Percentiles rank a stretch among this genome's conserved stretches.
Conservation (phyloP, 192 early-diverging fungal genomes). For the Linnemannia exigua region DNA sequence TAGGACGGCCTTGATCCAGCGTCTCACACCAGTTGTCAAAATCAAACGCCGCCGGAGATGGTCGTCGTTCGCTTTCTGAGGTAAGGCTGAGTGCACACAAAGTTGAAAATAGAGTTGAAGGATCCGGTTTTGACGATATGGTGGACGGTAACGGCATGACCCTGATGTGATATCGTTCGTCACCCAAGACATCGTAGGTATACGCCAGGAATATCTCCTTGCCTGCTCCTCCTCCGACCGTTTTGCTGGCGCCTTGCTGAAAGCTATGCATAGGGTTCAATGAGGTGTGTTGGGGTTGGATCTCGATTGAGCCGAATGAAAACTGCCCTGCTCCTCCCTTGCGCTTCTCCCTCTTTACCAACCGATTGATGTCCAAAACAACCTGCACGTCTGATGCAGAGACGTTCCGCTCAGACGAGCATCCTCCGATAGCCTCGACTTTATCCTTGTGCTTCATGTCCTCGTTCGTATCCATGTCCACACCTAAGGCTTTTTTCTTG, state of each 20-base stretch:
- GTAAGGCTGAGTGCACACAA: neutral
- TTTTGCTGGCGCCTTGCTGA: neutral
- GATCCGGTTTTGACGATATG: neutral
- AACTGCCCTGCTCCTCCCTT: constrained; percentile 4
- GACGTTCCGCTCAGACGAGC: neutral
- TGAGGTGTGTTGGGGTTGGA: constrained; percentile 28
- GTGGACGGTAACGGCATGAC: neutral
- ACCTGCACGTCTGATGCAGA: neutral
- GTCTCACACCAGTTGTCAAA: constrained; percentile 1
- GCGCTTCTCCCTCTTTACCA: constrained; percentile 20
- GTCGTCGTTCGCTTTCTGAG: neutral
- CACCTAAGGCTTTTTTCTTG: neutral
- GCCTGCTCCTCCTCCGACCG: neutral
- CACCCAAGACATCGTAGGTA: constrained; percentile 23
- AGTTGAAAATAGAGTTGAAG: neutral
- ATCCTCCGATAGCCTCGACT: neutral
- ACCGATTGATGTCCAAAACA: constrained; percentile 36
- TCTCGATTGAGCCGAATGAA: constrained; percentile 35
- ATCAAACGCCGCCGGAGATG: neutral
- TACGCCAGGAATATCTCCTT: constrained; percentile 27
- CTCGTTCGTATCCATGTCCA: neutral
- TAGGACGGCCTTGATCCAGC: neutral
- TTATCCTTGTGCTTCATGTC: neutral
- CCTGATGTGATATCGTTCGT: constrained; percentile 31
- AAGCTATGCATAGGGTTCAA: neutral